Percentiles rank a stretch among this genome's conserved stretches.
Evolutionary conservation across 2,329 filamentous ascomycete species (phyloP).

Genomic region (Xylaria sp.): DNA sequence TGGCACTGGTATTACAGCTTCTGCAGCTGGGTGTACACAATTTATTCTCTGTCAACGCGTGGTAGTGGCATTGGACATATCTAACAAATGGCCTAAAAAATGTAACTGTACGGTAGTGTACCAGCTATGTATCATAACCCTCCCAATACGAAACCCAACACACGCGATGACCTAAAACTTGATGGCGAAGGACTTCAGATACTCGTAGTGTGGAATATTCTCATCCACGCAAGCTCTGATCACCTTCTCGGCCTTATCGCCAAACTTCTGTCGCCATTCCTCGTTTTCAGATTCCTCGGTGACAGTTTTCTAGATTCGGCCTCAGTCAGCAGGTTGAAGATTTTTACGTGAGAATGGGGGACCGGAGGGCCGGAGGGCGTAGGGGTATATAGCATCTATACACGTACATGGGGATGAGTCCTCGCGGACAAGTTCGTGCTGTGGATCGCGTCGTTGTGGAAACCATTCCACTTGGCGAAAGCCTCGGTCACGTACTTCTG

Average conservation of each 20-base stretch:
- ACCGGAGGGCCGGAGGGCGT: too few relatives aligned
- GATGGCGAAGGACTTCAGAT: slow-evolving; percentile 77
- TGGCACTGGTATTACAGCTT: slow-evolving; percentile 9
- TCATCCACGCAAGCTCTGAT: slow-evolving; percentile 73
- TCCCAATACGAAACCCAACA: slow-evolving; percentile 6
- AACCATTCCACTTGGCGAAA: slow-evolving; percentile 97
- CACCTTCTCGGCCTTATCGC: slow-evolving; percentile 68
- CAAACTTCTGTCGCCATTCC: slow-evolving; percentile 76
- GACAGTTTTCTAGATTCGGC: slow-evolving; percentile 56
- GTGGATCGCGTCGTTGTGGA: slow-evolving; percentile 91
- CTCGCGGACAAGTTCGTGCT: slow-evolving; percentile 76
- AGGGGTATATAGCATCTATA: not conserved
- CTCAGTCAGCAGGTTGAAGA: slow-evolving; percentile 25
- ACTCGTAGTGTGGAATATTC: slow-evolving; percentile 77
- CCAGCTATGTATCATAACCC: slow-evolving; percentile 28
- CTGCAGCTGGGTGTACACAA: slow-evolving; percentile 14
- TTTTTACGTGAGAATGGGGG: not conserved
- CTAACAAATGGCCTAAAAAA: not conserved
- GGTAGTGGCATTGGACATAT: slow-evolving; percentile 15
- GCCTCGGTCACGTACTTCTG: slow-evolving; percentile 68
- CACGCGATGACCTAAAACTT: slow-evolving; percentile 48
- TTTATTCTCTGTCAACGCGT: slow-evolving; percentile 11
- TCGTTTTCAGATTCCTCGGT: slow-evolving; percentile 67
- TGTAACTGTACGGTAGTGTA: slow-evolving; percentile 33
- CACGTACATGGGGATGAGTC: slow-evolving; percentile 61